These are phyloP conservation scores for Ceratocystis diversiconidia DNA, from an alignment of 2,329 filamentous ascomycete genomes.

Conservation along the genomic window DNA sequence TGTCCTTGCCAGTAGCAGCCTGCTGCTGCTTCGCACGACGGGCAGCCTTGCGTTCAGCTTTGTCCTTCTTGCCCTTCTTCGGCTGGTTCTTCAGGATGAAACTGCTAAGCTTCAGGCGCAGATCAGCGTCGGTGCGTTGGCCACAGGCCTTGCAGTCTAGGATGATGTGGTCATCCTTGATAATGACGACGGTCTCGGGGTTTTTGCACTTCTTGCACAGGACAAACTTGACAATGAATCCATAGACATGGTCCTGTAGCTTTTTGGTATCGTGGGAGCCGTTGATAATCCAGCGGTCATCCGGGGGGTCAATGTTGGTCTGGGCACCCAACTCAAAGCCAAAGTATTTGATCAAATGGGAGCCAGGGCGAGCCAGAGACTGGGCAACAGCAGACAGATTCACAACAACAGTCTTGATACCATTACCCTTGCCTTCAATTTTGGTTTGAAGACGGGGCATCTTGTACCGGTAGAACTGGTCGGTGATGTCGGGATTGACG, in stretches of 20 bases:
- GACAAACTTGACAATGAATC: slow-evolving; percentile 97
- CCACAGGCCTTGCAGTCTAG: slow-evolving; percentile 99
- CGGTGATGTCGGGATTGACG: slow-evolving; percentile 93
- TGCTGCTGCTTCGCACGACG: slow-evolving; percentile 75
- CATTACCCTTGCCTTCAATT: slow-evolving; percentile 98
- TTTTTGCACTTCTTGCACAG: slow-evolving; percentile 99
- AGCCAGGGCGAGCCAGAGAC: slow-evolving; percentile 79
- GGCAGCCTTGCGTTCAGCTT: slow-evolving; percentile 79
- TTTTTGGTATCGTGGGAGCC: slow-evolving; percentile 89
- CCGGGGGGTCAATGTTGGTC: slow-evolving; percentile 92
- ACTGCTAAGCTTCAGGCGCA: slow-evolving; percentile 86
- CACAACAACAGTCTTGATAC: slow-evolving; percentile 96
- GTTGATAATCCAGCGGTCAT: slow-evolving; percentile 99
- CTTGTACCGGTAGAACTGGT: slow-evolving; percentile 99
- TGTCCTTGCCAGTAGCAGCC: slow-evolving; percentile 41
- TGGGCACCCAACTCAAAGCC: slow-evolving; percentile 97
- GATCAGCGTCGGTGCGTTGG: slow-evolving; percentile 78
- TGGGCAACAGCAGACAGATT: slow-evolving; percentile 89
- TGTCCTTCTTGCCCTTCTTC: slow-evolving; percentile 94
- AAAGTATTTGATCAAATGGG: slow-evolving; percentile 99
- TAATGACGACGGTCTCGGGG: slow-evolving; percentile 87
- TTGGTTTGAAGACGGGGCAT: slow-evolving; percentile 98
- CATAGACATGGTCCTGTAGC: slow-evolving; percentile 94
- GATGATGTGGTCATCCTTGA: slow-evolving; percentile 84
- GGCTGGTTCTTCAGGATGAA: slow-evolving; percentile 96